Evolutionary conservation across 2,329 filamentous ascomycete species (phyloP).

Genomic region (Phialophora verrucosa): DNA sequence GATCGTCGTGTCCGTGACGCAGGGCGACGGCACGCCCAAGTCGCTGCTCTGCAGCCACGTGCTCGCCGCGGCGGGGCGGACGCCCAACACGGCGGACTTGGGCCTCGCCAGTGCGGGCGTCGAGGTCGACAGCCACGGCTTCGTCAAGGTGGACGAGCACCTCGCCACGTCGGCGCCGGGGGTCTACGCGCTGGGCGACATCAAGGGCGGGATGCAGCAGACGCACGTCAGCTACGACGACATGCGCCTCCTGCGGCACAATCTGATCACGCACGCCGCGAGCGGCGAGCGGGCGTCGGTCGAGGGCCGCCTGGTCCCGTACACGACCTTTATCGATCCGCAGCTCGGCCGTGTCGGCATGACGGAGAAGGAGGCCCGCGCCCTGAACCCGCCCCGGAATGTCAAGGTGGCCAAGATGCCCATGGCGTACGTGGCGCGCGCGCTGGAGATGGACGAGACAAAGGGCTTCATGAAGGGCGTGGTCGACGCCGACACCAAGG

Average conservation of each 20-base stretch:
- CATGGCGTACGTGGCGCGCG: constrained; percentile 58
- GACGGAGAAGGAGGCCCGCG: constrained; percentile 50
- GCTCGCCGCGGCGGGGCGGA: constrained; percentile 57
- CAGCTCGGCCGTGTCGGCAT: constrained; percentile 60
- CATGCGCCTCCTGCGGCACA: constrained; percentile 58
- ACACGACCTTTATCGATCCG: constrained; percentile 61
- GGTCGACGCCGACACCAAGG: constrained; percentile 54
- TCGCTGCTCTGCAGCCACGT: constrained; percentile 53
- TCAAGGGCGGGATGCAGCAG: constrained; percentile 60
- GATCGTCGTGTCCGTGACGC: constrained; percentile 34
- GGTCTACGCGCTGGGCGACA: constrained; percentile 59
- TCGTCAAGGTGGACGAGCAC: constrained; percentile 53
- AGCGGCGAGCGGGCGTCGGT: constrained; percentile 39
- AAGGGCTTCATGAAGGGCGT: constrained; percentile 60
- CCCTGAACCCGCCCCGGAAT: constrained; percentile 31
- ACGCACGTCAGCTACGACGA: constrained; percentile 65
- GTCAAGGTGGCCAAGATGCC: constrained; percentile 58
- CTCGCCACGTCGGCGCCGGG: constrained; percentile 53
- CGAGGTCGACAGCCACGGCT: constrained; percentile 49
- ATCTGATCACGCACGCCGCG: constrained; percentile 46
- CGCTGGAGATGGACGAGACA: constrained; percentile 59
- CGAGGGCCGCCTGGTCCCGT: constrained; percentile 50
- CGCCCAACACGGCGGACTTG: constrained; percentile 57
- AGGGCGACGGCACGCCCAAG: constrained; percentile 36
- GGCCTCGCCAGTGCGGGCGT: constrained; percentile 52